Percentiles rank a stretch among this genome's conserved stretches.
Evolutionary conservation across 2,329 filamentous ascomycete species (phyloP).

Genomic region (Colletotrichum trifolii): DNA sequence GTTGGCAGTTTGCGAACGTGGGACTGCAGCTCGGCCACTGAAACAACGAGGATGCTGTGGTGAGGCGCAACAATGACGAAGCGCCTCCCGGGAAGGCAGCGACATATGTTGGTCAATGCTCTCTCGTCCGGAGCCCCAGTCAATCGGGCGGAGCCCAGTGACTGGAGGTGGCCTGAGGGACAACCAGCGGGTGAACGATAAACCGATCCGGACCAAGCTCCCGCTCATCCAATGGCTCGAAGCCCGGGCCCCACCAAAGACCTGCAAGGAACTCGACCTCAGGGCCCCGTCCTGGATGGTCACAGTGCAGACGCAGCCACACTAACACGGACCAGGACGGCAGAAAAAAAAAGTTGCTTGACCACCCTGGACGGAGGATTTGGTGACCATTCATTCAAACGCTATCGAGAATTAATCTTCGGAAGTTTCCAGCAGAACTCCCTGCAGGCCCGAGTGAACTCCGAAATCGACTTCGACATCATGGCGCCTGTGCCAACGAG

Average conservation of each 20-base stretch:
- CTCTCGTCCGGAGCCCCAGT: slow-evolving; percentile 21
- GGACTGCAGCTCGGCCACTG: slow-evolving; percentile 33
- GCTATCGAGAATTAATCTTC: slow-evolving; percentile 9
- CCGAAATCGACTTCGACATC: neutral
- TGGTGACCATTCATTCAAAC: slow-evolving; percentile 4
- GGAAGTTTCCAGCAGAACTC: neutral
- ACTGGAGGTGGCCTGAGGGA: too few species aligned
- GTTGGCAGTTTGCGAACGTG: slow-evolving; percentile 19
- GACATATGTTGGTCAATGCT: slow-evolving; percentile 34
- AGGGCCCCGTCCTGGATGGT: slow-evolving; percentile 1
- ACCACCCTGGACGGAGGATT: slow-evolving; percentile 27
- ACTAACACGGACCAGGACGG: slow-evolving; percentile 2
- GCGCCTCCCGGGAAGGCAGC: slow-evolving; percentile 27
- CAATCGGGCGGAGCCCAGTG: slow-evolving; percentile 1
- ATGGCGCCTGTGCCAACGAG: slow-evolving; percentile 25
- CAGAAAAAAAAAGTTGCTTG: slow-evolving; percentile 38
- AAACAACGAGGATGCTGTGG: slow-evolving; percentile 28
- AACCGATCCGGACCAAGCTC: slow-evolving; percentile 19
- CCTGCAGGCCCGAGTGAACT: neutral
- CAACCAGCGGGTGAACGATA: slow-evolving; percentile 23
- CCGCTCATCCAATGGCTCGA: neutral
- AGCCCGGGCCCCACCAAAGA: slow-evolving; percentile 38
- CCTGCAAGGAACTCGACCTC: slow-evolving; percentile 2
- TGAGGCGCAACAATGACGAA: slow-evolving; percentile 45
- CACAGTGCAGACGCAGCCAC: slow-evolving; percentile 21